Conservation (phyloP, 352 stramenopile species). For the Phytophthora cajani region DNA sequence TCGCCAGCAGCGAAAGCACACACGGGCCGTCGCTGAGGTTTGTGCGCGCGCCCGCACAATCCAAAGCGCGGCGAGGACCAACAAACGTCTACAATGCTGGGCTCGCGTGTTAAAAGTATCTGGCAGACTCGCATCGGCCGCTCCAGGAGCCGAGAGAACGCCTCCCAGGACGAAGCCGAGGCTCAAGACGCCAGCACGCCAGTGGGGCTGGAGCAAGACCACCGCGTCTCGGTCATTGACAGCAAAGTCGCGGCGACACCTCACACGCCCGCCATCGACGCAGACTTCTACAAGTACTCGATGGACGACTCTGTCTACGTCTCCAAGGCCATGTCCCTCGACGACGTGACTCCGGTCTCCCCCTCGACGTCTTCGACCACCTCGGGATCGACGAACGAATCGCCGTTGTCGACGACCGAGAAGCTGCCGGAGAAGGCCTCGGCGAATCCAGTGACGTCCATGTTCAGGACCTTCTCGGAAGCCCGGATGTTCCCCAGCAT, state of each 20-base stretch:
- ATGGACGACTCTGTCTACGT: conserved; percentile 10
- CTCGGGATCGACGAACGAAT: conserved; percentile 30
- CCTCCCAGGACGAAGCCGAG: conserved; percentile 4
- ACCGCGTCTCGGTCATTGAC: conserved; percentile 16
- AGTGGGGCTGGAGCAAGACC: conserved; percentile 7
- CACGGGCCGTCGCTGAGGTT: not conserved
- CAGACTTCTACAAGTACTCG: conserved; percentile 25
- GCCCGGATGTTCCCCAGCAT: conserved; percentile 30
- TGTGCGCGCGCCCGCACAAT: conserved; percentile 5
- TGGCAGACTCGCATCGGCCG: conserved; percentile 68
- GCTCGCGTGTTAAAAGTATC: conserved; percentile 56
- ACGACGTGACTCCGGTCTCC: conserved; percentile 17
- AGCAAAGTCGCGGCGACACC: conserved; percentile 25
- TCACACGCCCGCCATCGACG: conserved; percentile 45
- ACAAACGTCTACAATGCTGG: conserved; percentile 13
- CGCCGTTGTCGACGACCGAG: conserved; percentile 28
- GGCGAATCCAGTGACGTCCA: conserved; percentile 35
- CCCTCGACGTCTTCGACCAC: conserved; percentile 31
- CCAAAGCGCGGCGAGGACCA: conserved; percentile 2
- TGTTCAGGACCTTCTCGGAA: conserved; percentile 49
- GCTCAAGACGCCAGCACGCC: conserved; percentile 7
- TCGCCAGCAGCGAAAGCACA: conserved; percentile 11
- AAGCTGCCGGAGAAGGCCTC: conserved; percentile 24
- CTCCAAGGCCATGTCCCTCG: conserved; percentile 3
- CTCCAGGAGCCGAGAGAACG: conserved; percentile 35